Evolutionary conservation across 1,139 yeast genomes (phyloP).

Genomic region (Lipomyces yarrowii): DNA sequence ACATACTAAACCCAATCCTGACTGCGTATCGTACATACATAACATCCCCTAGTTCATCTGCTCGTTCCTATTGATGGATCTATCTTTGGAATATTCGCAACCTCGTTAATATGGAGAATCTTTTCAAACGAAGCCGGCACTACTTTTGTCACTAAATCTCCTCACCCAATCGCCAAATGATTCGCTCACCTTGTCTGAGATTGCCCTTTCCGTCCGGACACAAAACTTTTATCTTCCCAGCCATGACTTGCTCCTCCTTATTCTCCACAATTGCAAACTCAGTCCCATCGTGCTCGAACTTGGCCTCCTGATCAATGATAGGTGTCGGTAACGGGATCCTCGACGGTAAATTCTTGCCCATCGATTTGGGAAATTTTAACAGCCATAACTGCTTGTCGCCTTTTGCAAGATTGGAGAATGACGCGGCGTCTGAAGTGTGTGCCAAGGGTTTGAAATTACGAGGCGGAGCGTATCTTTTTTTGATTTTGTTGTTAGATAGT

Average conservation of each 20-base stretch:
- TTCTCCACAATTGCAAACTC: constrained; percentile 17
- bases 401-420: constrained; percentile 2
- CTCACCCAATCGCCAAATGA: not conserved
- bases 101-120: constrained; percentile 25
- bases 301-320: not conserved
- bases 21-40: not conserved
- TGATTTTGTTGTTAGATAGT: not conserved
- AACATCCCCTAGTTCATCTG: not conserved
- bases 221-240: constrained; percentile 15
- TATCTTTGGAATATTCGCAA: constrained; percentile 25
- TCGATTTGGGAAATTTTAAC: constrained; percentile 25
- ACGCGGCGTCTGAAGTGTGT: constrained; percentile 5
- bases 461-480: constrained; percentile 21
- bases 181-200: constrained; percentile 9
- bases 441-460: constrained; percentile 14
- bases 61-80: constrained; percentile 14
- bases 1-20: not conserved
- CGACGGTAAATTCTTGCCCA: constrained; percentile 15
- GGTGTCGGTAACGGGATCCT: constrained; percentile 17
- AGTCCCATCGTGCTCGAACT: constrained; percentile 10
- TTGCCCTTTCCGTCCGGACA: constrained; percentile 19
- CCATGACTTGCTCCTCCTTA: constrained; percentile 18
- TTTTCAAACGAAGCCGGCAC: constrained; percentile 17
- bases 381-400: constrained; percentile 27
- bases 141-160: constrained; percentile 1